Conservation (phyloP, 768 basidiomycete genomes). For the Lactarius deliciosus region DNA sequence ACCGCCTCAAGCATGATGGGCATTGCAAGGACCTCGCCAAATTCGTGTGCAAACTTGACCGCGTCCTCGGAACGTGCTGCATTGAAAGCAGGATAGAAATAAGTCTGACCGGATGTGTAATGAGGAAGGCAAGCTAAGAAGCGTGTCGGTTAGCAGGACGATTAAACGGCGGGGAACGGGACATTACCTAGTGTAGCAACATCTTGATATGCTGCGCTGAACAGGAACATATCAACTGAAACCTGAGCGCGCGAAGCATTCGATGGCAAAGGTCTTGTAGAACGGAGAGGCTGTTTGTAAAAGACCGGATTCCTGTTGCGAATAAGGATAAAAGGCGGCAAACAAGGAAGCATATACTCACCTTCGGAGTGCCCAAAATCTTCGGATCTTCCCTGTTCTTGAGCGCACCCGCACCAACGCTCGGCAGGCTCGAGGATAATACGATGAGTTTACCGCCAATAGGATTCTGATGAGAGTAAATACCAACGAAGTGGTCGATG, state of each 20-base stretch:
- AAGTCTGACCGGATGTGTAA: constrained; percentile 97
- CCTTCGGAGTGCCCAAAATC: constrained; percentile 91
- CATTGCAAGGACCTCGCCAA: constrained; percentile 88
- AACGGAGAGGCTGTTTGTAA: constrained; percentile 92
- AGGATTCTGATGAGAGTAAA: constrained; percentile 53
- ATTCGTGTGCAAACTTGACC: constrained; percentile 97
- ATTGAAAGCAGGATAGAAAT: constrained; percentile 98
- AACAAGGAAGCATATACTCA: constrained; percentile 32
- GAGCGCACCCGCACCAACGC: constrained; percentile 82
- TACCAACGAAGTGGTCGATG: neutral
- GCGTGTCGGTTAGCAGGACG: constrained; percentile 3
- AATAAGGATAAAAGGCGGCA: neutral
- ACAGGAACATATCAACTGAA: constrained; percentile 99
- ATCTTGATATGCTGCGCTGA: constrained; percentile 91
- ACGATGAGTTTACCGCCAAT: constrained; percentile 95
- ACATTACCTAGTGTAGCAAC: constrained; percentile 83
- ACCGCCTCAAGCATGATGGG: constrained; percentile 97
- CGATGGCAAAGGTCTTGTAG: constrained; percentile 99
- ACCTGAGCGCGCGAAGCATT: constrained; percentile 97
- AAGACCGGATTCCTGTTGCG: constrained; percentile 78
- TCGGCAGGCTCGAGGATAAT: constrained; percentile 83
- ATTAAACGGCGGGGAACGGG: constrained; percentile 7
- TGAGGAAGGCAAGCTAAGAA: constrained; percentile 81
- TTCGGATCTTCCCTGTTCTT: constrained; percentile 98
- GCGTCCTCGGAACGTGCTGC: constrained; percentile 93